Conservation (phyloP, 352 stramenopile genomes). For the Phytophthora ramorum region DNA sequence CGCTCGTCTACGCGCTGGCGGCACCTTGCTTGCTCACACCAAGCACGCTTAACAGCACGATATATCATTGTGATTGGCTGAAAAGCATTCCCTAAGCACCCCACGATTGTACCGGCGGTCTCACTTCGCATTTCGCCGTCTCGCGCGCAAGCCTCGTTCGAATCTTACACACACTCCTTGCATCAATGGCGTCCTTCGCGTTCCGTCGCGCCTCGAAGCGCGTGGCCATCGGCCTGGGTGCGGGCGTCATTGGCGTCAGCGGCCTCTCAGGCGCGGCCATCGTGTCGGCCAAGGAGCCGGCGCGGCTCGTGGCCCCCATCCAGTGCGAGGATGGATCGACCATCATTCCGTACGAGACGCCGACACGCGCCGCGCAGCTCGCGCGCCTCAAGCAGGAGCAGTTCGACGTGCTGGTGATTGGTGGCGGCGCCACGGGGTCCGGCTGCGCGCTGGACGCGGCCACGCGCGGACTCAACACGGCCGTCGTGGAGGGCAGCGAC, state of each 20-base stretch:
- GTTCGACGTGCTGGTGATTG: constrained; percentile 95
- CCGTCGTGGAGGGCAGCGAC: constrained; percentile 92
- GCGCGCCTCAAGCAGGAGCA: constrained; percentile 87
- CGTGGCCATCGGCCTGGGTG: constrained; percentile 60
- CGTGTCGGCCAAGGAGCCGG: constrained; percentile 77
- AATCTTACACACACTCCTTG: neutral
- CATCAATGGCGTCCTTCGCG: constrained; percentile 64
- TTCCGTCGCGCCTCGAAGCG: constrained; percentile 67
- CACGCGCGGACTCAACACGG: constrained; percentile 93
- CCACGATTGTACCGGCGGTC: constrained; percentile 10
- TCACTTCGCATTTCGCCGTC: constrained; percentile 51
- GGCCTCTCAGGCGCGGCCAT: constrained; percentile 68
- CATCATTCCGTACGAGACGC: constrained; percentile 87
- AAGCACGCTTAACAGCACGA: neutral
- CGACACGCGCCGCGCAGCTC: constrained; percentile 72
- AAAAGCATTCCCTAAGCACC: no score
- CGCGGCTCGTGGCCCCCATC: constrained; percentile 77
- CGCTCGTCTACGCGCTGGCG: constrained; percentile 21
- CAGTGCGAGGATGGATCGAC: constrained; percentile 84
- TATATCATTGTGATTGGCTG: no score
- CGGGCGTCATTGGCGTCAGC: constrained; percentile 47
- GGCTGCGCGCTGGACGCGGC: constrained; percentile 91
- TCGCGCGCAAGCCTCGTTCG: constrained; percentile 16
- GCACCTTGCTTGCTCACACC: constrained; percentile 35
- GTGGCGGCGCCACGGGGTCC: constrained; percentile 92